phyloP scores from a whole-genome alignment of 2,329 filamentous ascomycete genomes.

The Diplodia seriata region DNA sequence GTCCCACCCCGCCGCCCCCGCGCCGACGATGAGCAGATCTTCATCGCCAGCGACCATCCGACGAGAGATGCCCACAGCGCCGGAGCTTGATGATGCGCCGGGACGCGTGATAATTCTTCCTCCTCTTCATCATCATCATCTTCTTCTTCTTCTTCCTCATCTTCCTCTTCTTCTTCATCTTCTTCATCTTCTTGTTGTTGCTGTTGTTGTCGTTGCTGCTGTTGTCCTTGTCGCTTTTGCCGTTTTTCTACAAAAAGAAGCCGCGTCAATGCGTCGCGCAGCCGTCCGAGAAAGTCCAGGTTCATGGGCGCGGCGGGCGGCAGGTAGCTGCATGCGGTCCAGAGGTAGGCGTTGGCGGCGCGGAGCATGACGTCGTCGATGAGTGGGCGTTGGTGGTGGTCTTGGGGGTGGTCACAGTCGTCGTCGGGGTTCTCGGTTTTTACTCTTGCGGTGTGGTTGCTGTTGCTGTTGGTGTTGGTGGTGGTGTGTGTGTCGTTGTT shows the following conservation, averaged over 20 bases:
- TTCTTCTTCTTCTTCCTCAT: too few species aligned
- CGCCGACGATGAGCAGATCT: neutral
- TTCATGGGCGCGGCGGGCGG: neutral
- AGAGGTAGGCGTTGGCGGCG: constrained; percentile 1
- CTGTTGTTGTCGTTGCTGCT: too few species aligned
- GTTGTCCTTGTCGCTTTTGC: too few species aligned
- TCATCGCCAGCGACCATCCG: neutral
- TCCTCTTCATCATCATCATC: too few species aligned
- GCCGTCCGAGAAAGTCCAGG: neutral
- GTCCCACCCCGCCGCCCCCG: too few species aligned
- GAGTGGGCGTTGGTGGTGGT: too few species aligned
- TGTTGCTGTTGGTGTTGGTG: too few species aligned
- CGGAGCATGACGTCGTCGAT: neutral
- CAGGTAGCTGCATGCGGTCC: neutral
- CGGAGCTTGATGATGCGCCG: neutral
- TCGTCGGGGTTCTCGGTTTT: too few species aligned
- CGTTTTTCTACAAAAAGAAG: too few species aligned
- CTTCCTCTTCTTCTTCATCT: neutral
- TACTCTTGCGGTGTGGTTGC: too few species aligned
- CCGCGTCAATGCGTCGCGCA: neutral
- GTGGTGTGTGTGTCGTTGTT: too few species aligned
- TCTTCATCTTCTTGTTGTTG: fast-evolving
- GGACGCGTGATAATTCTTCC: neutral
- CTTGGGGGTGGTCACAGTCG: too few species aligned
- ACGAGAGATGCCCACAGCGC: neutral